Percentiles rank a stretch among this genome's conserved stretches.
Evolutionary conservation across 768 basidiomycete species (phyloP).

Genomic region (Fistulinella prunicolor): DNA sequence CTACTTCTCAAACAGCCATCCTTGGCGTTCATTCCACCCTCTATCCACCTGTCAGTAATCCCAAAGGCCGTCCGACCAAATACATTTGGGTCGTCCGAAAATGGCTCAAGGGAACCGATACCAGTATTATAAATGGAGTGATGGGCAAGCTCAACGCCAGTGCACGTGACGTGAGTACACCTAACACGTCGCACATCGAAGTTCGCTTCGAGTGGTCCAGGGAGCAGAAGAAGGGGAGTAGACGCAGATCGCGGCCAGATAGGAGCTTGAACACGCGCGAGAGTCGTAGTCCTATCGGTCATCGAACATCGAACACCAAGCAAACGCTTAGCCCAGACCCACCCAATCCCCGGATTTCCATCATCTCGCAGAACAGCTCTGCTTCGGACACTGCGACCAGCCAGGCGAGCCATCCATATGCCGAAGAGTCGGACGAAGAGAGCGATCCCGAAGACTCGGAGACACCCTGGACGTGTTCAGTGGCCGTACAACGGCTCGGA

Average conservation of each 20-base stretch:
- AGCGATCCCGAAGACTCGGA: constrained; percentile 96
- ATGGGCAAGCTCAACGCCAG: constrained; percentile 37
- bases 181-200: constrained; percentile 47
- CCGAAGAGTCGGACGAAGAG: constrained; percentile 63
- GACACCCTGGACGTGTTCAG: constrained; percentile 92
- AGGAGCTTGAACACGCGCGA: constrained; percentile 12
- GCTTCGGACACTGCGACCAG: constrained; percentile 33
- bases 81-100: constrained; percentile 76
- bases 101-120: constrained; percentile 65
- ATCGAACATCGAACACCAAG: constrained; percentile 4
- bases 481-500: constrained; percentile 55
- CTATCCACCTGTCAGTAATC: constrained; percentile 44
- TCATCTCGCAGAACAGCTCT: constrained; percentile 39
- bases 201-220: constrained; percentile 81
- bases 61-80: constrained; percentile 39
- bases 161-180: constrained; percentile 20
- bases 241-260: constrained; percentile 20
- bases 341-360: constrained; percentile 37
- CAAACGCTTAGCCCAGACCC: constrained; percentile 11
- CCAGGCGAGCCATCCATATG: constrained; percentile 17
- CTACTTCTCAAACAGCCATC: constrained; percentile 41
- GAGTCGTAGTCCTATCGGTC: constrained; percentile 13
- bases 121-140: constrained; percentile 44
- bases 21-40: constrained; percentile 70
- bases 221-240: constrained; percentile 21